These are phyloP conservation scores for Auriscalpium vulgare DNA, from an alignment of 768 basidiomycete species.

Conservation along the genomic window DNA sequence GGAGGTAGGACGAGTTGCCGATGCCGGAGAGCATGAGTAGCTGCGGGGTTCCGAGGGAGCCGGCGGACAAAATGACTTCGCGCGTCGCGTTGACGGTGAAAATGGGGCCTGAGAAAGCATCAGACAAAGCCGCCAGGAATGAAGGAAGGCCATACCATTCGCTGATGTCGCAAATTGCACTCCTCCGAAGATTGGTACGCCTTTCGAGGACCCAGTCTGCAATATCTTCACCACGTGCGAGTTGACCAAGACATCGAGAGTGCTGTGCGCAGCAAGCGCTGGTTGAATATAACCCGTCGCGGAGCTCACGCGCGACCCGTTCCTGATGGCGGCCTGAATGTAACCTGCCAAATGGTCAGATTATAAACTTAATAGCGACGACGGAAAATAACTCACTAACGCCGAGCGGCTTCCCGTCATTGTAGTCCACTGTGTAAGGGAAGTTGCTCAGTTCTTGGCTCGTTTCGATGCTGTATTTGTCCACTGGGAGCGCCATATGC, in stretches of 20 bases:
- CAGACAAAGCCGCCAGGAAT: background rate
- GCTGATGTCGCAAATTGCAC: background rate
- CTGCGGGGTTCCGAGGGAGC: background rate
- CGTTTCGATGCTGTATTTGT: conserved; percentile 28
- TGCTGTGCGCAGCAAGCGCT: background rate
- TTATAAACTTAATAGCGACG: background rate
- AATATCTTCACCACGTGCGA: background rate
- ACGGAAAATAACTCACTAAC: conserved; percentile 23
- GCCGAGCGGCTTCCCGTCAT: conserved; percentile 34
- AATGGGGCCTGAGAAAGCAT: background rate
- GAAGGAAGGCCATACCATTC: background rate
- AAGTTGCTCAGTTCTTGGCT: conserved; percentile 29
- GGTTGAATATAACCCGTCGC: conserved; percentile 2
- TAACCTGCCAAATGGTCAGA: background rate
- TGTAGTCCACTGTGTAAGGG: conserved; percentile 34
- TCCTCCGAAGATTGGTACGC: background rate
- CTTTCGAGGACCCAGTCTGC: background rate
- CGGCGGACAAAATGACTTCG: conserved; percentile 2
- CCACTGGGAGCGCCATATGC: conserved; percentile 10
- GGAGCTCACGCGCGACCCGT: conserved; percentile 4
- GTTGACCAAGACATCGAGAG: conserved; percentile 1
- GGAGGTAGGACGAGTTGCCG: background rate
- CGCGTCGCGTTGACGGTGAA: background rate
- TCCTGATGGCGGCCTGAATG: background rate
- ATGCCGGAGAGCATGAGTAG: conserved; percentile 2